Base-by-base conservation (phyloP, 1,284 basidiomycete species). In the Sporisorium sorghi region DNA sequence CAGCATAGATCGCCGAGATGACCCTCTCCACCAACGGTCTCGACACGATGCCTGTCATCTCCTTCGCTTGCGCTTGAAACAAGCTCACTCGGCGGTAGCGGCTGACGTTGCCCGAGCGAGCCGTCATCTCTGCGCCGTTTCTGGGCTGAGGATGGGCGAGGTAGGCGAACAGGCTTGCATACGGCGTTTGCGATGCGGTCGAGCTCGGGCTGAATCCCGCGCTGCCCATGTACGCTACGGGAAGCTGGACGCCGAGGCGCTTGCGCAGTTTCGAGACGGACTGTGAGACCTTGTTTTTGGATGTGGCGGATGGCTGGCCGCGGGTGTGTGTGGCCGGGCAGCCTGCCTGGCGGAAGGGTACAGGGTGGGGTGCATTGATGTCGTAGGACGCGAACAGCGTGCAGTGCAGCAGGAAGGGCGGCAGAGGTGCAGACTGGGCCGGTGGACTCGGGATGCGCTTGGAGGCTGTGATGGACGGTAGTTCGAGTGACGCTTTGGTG, bases 301-400 rank as follows among this genome's bases (percentile, higher is more conserved):
- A 57, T 5, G 53, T 55, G 2, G 61, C 61, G 8, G 54, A 53
- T 3, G 44, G 14, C 37, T 63, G 32, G 6, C 67, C 67, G 6
- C 73, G 63, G 12, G 56, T 35, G 30, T 67, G 50, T 1, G 55
- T 55, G 4, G 73, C 67, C 0, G 73, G 73, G 26, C 68, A 70
- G n/a, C 68, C 73, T 2, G 48, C 50, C 30, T 61, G 43, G 2
- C 56, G 57, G 14, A 75, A 61, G 0, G 73, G 59, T 0, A 57
- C 54, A 0, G 67, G 53, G 19, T 64, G 59, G 2, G 68, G 67
- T 14, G 50, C 28, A 17, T 42, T 19, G 32, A 52, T 4, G 7
- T 75, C 73, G 47, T 75, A 70, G 30, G 55, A 59, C 7, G 73
- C 73, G 23, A 64, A 75, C 8, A 75, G 39, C 3, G 68, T 75